These are phyloP conservation scores for Termitomyces sp. DNA, from an alignment of 768 basidiomycete genomes.

Conservation along the genomic window DNA sequence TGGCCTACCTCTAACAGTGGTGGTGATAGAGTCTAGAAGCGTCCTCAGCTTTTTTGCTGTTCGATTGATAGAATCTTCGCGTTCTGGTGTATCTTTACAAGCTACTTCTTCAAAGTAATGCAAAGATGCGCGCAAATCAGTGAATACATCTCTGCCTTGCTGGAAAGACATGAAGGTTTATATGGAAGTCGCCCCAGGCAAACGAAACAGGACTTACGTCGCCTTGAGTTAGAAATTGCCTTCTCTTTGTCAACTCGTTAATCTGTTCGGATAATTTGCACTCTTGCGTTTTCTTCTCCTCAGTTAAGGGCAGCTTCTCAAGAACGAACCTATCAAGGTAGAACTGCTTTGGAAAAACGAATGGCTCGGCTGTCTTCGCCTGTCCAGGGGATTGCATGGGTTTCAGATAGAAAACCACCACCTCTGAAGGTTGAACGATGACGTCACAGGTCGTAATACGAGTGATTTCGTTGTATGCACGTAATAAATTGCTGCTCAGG, in stretches of 20 bases:
- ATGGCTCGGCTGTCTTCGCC: slow-evolving; percentile 30
- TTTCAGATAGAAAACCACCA: slow-evolving; percentile 51
- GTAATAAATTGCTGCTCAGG: slow-evolving; percentile 39
- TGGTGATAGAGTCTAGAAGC: slow-evolving; percentile 45
- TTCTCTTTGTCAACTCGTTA: slow-evolving; percentile 37
- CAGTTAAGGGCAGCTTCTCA: slow-evolving; percentile 43
- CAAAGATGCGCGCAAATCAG: slow-evolving; percentile 54
- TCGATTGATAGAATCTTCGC: slow-evolving; percentile 34
- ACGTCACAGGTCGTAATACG: slow-evolving; percentile 40
- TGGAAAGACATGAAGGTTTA: slow-evolving; percentile 19
- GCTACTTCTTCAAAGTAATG: slow-evolving; percentile 72
- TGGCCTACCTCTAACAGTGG: slow-evolving; percentile 45
- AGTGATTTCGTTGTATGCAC: slow-evolving; percentile 20
- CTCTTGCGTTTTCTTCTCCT: slow-evolving; percentile 30
- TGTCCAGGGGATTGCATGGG: slow-evolving; percentile 9
- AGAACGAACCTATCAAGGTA: slow-evolving; percentile 71
- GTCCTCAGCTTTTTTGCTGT: slow-evolving; percentile 47
- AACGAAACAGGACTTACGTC: slow-evolving; percentile 40
- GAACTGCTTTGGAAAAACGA: slow-evolving; percentile 58
- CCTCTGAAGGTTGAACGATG: slow-evolving; percentile 57
- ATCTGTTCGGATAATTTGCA: slow-evolving; percentile 42
- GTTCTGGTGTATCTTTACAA: slow-evolving; percentile 38
- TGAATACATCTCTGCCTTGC: slow-evolving; percentile 54
- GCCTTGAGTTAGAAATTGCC: slow-evolving; percentile 40
- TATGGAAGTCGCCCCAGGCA: not conserved